Evolutionary conservation across 345 rosid genomes (phyloP).

Genomic region (Nasturtium officinale): DNA sequence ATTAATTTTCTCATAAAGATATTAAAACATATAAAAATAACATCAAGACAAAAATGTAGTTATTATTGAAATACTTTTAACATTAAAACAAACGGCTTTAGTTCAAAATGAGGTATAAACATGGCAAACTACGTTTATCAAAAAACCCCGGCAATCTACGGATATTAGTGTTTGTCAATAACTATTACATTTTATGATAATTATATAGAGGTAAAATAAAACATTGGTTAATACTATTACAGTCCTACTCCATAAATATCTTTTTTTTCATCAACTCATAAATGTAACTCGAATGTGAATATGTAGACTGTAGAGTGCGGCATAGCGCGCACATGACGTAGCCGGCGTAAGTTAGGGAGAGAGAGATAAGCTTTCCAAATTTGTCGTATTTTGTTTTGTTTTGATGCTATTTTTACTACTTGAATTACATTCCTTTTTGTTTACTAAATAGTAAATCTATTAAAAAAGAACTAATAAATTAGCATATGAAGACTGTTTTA

Average conservation of each 20-base stretch:
- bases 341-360: constrained; percentile 4
- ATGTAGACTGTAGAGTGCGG: not conserved
- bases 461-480: not conserved
- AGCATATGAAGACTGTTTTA: not conserved
- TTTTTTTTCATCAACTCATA: no score
- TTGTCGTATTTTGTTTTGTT: constrained; percentile 9
- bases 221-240: not conserved
- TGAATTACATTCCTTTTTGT: not conserved
- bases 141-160: no score
- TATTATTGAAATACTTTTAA: no score
- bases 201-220: no score
- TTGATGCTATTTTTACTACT: not conserved
- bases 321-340: constrained; percentile 17
- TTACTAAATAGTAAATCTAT: not conserved
- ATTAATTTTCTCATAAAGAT: no score
- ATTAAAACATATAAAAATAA: not conserved
- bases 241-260: no score
- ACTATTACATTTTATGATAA: not conserved
- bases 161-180: no score
- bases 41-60: not conserved
- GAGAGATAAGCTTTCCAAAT: not conserved
- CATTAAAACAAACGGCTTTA: not conserved
- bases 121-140: no score
- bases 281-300: constrained; percentile 23
- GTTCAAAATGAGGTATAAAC: not conserved